Evolutionary conservation across 2,329 filamentous ascomycete genomes (phyloP).

Genomic region (Paracorniculantispora psalliotae): DNA sequence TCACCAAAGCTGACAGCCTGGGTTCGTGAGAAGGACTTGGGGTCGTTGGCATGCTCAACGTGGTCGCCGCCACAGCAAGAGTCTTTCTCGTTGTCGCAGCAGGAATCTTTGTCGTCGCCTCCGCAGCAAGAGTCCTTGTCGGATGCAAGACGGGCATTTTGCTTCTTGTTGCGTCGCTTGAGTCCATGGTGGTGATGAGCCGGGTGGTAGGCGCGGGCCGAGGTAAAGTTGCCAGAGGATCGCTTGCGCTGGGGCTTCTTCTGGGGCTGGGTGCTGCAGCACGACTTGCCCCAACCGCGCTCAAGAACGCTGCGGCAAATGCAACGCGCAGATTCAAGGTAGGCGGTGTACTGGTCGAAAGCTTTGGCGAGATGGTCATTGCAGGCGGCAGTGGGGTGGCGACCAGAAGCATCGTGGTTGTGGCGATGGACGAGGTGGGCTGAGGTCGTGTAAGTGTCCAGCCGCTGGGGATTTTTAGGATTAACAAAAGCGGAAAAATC

Average conservation of each 20-base stretch:
- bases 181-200: constrained; percentile 21
- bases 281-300: constrained; percentile 22
- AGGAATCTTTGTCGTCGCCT: too few relatives aligned
- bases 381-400: constrained; percentile 25
- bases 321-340: constrained; percentile 33
- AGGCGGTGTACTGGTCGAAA: constrained; percentile 30
- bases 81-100: constrained; percentile 14
- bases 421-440: constrained; percentile 18
- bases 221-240: background rate
- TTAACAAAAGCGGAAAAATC: background rate
- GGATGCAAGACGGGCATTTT: background rate
- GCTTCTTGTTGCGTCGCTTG: constrained; percentile 19
- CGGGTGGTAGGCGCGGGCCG: background rate
- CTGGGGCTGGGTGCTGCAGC: constrained; percentile 21
- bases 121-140: constrained; percentile 11
- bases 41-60: constrained; percentile 7
- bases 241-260: background rate
- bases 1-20: constrained; percentile 14
- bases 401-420: constrained; percentile 23
- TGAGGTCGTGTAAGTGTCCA: constrained; percentile 7
- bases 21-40: background rate
- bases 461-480: too few relatives aligned
- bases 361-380: constrained; percentile 28
- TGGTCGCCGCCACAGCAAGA: constrained; percentile 15
- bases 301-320: constrained; percentile 33